Evolutionary conservation across 345 rosid genomes (phyloP).

Genomic region (Acer yangbiense): DNA sequence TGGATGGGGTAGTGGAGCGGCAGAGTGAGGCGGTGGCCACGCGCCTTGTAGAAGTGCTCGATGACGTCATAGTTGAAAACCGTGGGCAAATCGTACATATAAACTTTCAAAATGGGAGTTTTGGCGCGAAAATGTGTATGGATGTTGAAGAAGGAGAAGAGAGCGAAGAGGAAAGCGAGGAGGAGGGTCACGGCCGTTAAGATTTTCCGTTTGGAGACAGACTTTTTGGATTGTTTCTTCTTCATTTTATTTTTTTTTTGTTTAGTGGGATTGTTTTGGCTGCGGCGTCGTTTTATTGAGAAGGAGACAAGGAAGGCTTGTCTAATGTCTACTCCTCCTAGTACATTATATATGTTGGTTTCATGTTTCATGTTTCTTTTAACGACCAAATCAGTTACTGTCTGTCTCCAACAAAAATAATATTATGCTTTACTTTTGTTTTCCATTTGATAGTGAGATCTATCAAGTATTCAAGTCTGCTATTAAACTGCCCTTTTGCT

Average conservation of each 20-base stretch:
- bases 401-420: too few relatives aligned
- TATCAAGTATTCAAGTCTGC: too few relatives aligned
- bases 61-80: conserved; percentile 74
- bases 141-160: background rate
- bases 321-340: too few relatives aligned
- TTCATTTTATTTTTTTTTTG: background rate
- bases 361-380: too few relatives aligned
- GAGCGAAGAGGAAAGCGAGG: too few relatives aligned
- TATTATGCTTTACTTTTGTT: too few relatives aligned
- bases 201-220: background rate
- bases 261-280: background rate
- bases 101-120: conserved; percentile 38
- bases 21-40: conserved; percentile 47
- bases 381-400: too few relatives aligned
- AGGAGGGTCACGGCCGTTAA: background rate
- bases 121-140: background rate
- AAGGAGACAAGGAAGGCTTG: too few relatives aligned
- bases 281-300: too few relatives aligned
- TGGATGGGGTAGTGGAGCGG: conserved; percentile 76
- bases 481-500: too few relatives aligned
- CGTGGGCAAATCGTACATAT: conserved; percentile 74
- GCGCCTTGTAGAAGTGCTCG: conserved; percentile 70
- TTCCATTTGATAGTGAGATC: too few relatives aligned
- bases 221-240: background rate
- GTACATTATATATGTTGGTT: too few relatives aligned